Conservation (phyloP, 768 basidiomycete species). For the Mycena metata region DNA sequence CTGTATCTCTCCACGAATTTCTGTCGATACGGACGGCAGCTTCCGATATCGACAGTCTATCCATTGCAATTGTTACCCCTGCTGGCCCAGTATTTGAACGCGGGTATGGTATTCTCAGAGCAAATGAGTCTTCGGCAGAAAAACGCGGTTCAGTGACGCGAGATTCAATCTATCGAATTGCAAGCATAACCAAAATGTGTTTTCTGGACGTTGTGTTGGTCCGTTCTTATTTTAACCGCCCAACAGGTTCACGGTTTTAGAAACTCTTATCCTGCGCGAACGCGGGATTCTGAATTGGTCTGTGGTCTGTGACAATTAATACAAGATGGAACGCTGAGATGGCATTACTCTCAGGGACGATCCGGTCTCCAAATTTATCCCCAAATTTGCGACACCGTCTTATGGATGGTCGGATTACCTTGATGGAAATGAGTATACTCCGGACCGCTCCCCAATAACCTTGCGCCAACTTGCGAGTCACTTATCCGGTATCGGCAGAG, state of each 20-base stretch:
- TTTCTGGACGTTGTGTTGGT: no score
- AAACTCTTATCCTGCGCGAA: conserved; percentile 64
- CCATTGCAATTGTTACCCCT: conserved; percentile 62
- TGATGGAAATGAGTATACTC: conserved; percentile 27
- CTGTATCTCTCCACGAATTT: conserved; percentile 43
- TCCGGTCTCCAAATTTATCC: conserved; percentile 59
- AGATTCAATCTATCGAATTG: conserved; percentile 65
- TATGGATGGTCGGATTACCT: conserved; percentile 53
- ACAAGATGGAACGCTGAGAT: not conserved
- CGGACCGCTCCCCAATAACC: conserved; percentile 49
- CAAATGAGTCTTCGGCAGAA: conserved; percentile 55
- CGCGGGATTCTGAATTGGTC: conserved; percentile 57
- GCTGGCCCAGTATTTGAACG: conserved; percentile 60
- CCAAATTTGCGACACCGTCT: conserved; percentile 52
- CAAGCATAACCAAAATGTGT: conserved; percentile 66
- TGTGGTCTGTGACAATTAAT: conserved; percentile 18
- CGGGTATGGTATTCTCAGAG: conserved; percentile 58
- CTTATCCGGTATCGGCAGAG: conserved; percentile 54
- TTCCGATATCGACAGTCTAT: conserved; percentile 63
- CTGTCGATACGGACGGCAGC: conserved; percentile 45
- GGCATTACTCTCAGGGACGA: conserved; percentile 57
- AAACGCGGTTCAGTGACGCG: conserved; percentile 47
- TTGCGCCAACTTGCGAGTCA: conserved; percentile 59
- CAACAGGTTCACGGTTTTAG: conserved; percentile 62
- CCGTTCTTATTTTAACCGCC: no score